Evolutionary conservation across 192 early-diverging fungal species (phyloP).

Genomic region (Backusella macrospora): DNA sequence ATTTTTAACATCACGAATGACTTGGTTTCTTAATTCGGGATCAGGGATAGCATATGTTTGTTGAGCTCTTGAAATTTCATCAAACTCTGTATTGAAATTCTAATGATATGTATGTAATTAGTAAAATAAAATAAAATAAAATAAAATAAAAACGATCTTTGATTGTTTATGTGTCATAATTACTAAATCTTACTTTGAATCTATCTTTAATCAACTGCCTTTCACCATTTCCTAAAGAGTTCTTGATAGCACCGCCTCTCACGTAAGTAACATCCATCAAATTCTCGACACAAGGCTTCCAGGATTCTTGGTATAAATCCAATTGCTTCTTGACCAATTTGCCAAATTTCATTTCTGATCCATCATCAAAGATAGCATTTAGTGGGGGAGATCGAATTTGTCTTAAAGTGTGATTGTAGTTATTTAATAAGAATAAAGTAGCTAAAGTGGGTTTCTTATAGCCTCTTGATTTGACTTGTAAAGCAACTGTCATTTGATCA

Average conservation of each 20-base stretch:
- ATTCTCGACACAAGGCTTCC: slow-evolving; percentile 75
- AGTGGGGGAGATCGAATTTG: slow-evolving; percentile 56
- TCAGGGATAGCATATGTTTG: slow-evolving; percentile 81
- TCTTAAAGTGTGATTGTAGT: slow-evolving; percentile 76
- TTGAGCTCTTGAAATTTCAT: slow-evolving; percentile 69
- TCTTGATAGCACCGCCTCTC: slow-evolving; percentile 62
- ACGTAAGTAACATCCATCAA: slow-evolving; percentile 77
- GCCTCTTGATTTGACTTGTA: slow-evolving; percentile 69
- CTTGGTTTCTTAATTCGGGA: slow-evolving; percentile 65
- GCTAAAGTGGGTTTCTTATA: slow-evolving; percentile 74
- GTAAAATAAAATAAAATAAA: slow-evolving; percentile 9
- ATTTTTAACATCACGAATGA: slow-evolving; percentile 73
- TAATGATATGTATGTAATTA: no score
- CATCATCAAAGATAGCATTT: slow-evolving; percentile 53
- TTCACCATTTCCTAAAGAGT: slow-evolving; percentile 66
- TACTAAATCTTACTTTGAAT: slow-evolving; percentile 64
- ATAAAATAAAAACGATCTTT: slow-evolving; percentile 1
- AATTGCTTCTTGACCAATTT: slow-evolving; percentile 54
- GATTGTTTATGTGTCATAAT: background rate
- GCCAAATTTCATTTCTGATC: slow-evolving; percentile 53
- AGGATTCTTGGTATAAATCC: slow-evolving; percentile 62
- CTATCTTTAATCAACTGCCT: slow-evolving; percentile 78
- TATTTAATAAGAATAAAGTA: slow-evolving; percentile 80
- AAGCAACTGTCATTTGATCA: slow-evolving; percentile 54
- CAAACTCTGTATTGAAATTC: slow-evolving; percentile 85